A percentile compares a stretch with the other conserved stretches of the same genome.
Conservation (phyloP, 23 red algal species). For the Gracilaria gracilis region DNA sequence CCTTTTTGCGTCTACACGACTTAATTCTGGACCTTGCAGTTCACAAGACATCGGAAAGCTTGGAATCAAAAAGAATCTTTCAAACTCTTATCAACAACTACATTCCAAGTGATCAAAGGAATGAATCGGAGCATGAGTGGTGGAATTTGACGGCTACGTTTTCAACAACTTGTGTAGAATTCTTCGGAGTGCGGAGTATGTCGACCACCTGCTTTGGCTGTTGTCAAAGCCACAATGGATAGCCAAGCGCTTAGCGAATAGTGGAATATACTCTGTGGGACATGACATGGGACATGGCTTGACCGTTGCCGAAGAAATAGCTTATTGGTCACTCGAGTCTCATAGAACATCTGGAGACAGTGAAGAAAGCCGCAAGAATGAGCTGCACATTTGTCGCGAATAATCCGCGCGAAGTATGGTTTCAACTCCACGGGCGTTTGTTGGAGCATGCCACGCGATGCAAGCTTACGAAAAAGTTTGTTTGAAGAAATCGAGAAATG, state of each 20-base stretch:
- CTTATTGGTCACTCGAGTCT: background rate
- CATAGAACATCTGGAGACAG: constrained; percentile 9
- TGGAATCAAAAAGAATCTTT: background rate
- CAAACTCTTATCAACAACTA: background rate
- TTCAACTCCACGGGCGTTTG: constrained; percentile 39
- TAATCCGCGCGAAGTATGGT: constrained; percentile 19
- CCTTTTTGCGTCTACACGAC: background rate
- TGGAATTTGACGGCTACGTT: constrained; percentile 11
- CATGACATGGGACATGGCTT: background rate
- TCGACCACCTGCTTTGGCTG: background rate
- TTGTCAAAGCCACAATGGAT: constrained; percentile 1
- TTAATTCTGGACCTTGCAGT: constrained; percentile 1
- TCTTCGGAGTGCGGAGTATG: background rate
- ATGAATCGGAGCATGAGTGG: background rate
- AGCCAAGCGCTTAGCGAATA: background rate
- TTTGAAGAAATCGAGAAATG: constrained; percentile 6
- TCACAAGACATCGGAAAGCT: background rate
- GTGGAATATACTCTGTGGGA: background rate
- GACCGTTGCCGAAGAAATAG: background rate
- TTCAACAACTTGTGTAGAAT: constrained; percentile 14
- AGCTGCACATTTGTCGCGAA: constrained; percentile 1
- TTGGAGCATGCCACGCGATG: constrained; percentile 17
- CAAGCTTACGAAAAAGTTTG: constrained; percentile 6
- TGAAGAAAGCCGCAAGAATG: constrained; percentile 18
- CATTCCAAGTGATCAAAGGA: background rate